phyloP scores from a whole-genome alignment of 164 flowering plant genomes.

The Stephania japonica region DNA sequence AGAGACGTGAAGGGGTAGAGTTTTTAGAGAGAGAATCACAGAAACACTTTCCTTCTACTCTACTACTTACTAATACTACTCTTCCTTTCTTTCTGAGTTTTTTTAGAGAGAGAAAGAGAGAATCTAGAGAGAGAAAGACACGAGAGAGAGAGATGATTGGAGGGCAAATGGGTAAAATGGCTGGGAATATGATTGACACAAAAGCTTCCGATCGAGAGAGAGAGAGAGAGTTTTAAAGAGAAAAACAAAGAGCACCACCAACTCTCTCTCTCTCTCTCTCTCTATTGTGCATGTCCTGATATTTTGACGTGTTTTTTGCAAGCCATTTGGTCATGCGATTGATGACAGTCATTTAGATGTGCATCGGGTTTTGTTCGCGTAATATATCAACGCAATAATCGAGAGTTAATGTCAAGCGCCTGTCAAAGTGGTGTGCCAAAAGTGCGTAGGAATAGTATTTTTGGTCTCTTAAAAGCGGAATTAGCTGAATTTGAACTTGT shows the following conservation, averaged over 20 bases:
- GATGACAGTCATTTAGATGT: too few species aligned
- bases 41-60: constrained; percentile 25
- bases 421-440: too few species aligned
- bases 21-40: not conserved
- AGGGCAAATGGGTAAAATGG: constrained; percentile 19
- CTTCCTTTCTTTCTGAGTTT: constrained; percentile 23
- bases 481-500: constrained; percentile 37
- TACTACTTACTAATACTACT: constrained; percentile 20
- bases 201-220: not conserved
- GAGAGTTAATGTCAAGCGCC: too few species aligned
- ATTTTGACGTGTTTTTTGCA: too few species aligned
- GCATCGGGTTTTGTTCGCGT: too few species aligned
- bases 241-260: not conserved
- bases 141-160: constrained; percentile 28
- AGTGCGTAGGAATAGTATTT: too few species aligned
- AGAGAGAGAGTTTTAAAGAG: not conserved
- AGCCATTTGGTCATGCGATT: too few species aligned
- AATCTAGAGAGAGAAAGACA: constrained; percentile 1
- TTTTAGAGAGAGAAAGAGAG: constrained; percentile 7
- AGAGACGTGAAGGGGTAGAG: constrained; percentile 24
- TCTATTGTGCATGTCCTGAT: too few species aligned
- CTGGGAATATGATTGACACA: constrained; percentile 21
- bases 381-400: too few species aligned
- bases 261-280: not conserved
- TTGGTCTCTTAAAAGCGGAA: constrained; percentile 1